Evolutionary conservation across 164 flowering plant species (phyloP), one percentile per base, ranked within the genome.

Genomic region (Sedum album): DNA sequence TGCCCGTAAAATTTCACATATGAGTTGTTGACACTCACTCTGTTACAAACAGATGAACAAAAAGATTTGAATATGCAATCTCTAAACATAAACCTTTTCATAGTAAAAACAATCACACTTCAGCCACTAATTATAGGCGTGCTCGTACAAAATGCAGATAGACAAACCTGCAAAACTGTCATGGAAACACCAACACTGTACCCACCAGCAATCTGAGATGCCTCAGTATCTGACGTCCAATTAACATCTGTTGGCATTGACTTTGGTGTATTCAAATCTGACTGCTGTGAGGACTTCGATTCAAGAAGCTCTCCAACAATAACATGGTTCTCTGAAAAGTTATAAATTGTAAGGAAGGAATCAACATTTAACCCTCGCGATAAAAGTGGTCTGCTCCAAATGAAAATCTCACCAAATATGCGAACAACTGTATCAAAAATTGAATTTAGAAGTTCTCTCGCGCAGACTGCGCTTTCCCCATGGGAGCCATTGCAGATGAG

Each of bases 1-100:
- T 70, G 99, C 97, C 65, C 99, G 89, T 68, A 95, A 80, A 79
- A 95, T 92, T 85, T 95, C 99, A 80, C 99, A 95, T 77, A 92
- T 90, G 70, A 95, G 90, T 84, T 95, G 99, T 79, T 95, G 99
- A 76, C 97, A 95, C 75, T 95, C 99, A 76, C 99, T 95, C 99
- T 95, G 61, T 55, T 55, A 25, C 28, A 26, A 13, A 25, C 4
- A 55, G 20, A 55, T 55, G 3, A 26, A 55, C 31, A 1, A 28
- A 28, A 26, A 26, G 61, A 55, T 25, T 26, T 25, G 11, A 25
- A 55, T 57, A 2, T 1, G 15, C 31, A 28, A 9, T 1, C 15
- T 55, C 31, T 55, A 23, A 51, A 51, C 61, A 55, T 25, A 55
- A 8, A 26, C 25, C 9, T 51, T 51, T 21, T 21, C 57, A 51